phyloP scores from a whole-genome alignment of 2,329 filamentous ascomycete genomes.

The Penicillium sp. region DNA sequence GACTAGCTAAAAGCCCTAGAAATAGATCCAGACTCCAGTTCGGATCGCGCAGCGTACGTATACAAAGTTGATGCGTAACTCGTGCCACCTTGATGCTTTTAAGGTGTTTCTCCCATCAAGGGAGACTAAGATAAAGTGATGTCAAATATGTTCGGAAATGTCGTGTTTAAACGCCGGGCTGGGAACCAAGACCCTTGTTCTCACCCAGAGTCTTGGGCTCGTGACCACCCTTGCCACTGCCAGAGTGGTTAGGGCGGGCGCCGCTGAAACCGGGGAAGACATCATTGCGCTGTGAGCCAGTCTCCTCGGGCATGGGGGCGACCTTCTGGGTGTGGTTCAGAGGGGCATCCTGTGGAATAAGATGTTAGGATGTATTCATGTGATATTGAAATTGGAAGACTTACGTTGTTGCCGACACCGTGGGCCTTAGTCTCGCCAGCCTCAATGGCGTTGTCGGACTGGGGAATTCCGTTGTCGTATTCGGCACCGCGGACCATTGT shows the following conservation, averaged over 20 bases:
- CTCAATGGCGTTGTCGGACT: slow-evolving; percentile 42
- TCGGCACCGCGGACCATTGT: slow-evolving; percentile 44
- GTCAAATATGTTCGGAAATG: neutral
- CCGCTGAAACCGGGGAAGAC: slow-evolving; percentile 26
- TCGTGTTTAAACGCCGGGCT: slow-evolving; percentile 1
- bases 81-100: neutral
- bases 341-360: slow-evolving; percentile 22
- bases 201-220: slow-evolving; percentile 37
- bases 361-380: slow-evolving; percentile 3
- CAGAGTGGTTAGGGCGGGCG: slow-evolving; percentile 19
- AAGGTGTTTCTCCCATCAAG: slow-evolving; percentile 2
- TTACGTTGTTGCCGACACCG: slow-evolving; percentile 34
- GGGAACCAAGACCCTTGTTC: slow-evolving; percentile 34
- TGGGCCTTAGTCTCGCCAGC: slow-evolving; percentile 35
- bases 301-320: slow-evolving; percentile 37
- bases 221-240: slow-evolving; percentile 40
- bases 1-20: neutral
- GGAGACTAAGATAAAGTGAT: neutral
- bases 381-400: slow-evolving; percentile 1
- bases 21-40: slow-evolving; percentile 5
- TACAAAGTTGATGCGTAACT: slow-evolving; percentile 11
- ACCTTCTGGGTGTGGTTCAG: slow-evolving; percentile 33
- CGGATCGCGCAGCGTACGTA: neutral
- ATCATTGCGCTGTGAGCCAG: slow-evolving; percentile 24
- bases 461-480: slow-evolving; percentile 38